These are phyloP conservation scores for Ogataea naganishii DNA, from an alignment of 805 yeast genomes.

Conservation along the genomic window DNA sequence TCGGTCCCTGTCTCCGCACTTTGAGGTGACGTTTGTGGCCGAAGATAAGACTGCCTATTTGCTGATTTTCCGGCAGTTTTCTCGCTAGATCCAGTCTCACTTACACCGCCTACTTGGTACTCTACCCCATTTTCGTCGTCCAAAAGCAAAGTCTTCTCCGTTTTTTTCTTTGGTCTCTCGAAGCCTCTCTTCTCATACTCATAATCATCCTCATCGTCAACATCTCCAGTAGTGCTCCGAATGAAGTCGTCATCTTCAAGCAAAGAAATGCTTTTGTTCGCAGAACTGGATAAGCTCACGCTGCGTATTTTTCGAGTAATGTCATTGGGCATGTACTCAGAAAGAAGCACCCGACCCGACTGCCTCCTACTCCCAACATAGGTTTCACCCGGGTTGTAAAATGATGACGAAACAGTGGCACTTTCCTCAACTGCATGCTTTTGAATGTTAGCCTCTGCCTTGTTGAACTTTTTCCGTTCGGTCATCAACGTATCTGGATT, in stretches of 20 bases:
- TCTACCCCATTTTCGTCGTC: no score
- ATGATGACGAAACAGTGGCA: background rate
- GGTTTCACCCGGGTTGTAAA: background rate
- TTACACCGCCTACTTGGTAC: no score
- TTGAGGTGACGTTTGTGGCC: background rate
- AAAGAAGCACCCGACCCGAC: background rate
- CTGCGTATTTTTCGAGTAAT: background rate
- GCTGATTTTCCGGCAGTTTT: background rate
- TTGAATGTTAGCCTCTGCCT: background rate
- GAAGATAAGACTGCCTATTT: background rate
- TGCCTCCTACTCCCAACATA: background rate
- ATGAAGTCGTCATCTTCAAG: background rate
- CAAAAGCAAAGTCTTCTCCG: no score
- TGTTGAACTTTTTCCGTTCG: conserved; percentile 10
- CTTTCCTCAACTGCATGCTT: background rate
- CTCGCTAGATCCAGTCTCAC: conserved; percentile 1
- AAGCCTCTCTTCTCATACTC: no score
- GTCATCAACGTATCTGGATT: conserved; percentile 6
- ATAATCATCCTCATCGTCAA: background rate
- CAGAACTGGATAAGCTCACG: background rate
- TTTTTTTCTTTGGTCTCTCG: no score
- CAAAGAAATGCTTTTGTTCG: background rate
- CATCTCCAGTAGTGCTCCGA: background rate
- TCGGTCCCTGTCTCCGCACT: background rate
- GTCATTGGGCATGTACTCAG: conserved; percentile 1